Base-by-base conservation (phyloP, 768 basidiomycete species). In the Chlorophyllum brunneum region DNA sequence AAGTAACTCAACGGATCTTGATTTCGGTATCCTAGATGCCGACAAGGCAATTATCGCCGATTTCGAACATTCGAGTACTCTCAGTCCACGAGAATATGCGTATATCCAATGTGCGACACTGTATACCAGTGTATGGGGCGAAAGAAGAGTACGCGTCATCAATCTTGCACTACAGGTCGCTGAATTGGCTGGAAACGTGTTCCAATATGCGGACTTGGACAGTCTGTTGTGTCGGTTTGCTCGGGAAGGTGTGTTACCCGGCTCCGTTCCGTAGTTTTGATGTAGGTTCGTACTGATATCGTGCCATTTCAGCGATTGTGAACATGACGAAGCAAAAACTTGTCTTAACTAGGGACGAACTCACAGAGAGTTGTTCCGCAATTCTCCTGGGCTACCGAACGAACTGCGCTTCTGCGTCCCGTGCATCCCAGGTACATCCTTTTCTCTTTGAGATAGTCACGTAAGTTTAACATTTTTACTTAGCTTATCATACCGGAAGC, bases 401-500 rank as follows among this genome's bases (percentile, higher is more conserved):
- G 54, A 83, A 92, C 58, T 98, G 97, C 65, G 93, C 95, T 0
- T 77, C 89, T 26, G 77, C 88, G 0, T 86, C 90, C 0, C 74
- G 82, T 3, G 70, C 77, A 0, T 86, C 88, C 4, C 95, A 98
- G 74, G 95, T 93, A 56, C 59, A 13, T 20, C 27, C 10, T 20
- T 31, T 23, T 20, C 15, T 15, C 20, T 16, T 16, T 9, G 7
- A 29, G 13, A 9, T 1, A n/a, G 15, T n/a, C 4, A 4, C 5
- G 29, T 29, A 6, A 8, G 18, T n/a, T 16, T 30, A 2, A 31
- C n/a, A 40, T 31, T 34, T 15, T 55, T 56, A 33, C 20, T 44
- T 59, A 99, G 95, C 69, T 99, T 56, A 88, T 99, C 55, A 82
- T 99, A 22, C 97, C 97, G 5, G 97, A 98, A 68, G 86, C 88